These are phyloP conservation scores for Populus trichocarpa DNA, from an alignment of 441 rosid species.

Conservation along the genomic window DNA sequence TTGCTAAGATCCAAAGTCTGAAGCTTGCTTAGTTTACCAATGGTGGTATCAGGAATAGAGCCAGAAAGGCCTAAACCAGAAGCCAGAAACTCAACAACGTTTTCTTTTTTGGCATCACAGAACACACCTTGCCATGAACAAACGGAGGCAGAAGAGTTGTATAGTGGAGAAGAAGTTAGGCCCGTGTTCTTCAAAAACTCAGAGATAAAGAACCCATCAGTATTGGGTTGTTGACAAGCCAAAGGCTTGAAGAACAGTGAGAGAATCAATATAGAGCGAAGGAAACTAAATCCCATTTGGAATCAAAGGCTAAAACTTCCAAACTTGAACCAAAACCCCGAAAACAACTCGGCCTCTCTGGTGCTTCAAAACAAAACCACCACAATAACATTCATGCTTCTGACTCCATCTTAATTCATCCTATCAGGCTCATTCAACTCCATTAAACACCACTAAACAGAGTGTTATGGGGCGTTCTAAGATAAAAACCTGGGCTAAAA, in stretches of 20 bases:
- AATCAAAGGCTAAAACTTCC: conserved; percentile 8
- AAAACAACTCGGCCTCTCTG: conserved; percentile 12
- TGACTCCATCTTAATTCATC: conserved; percentile 2
- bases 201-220: conserved; percentile 77
- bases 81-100: conserved; percentile 47
- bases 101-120: conserved; percentile 54
- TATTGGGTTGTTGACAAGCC: conserved; percentile 66
- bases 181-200: conserved; percentile 68
- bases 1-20: conserved; percentile 75
- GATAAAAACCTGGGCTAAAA: not conserved
- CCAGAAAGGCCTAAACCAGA: conserved; percentile 70
- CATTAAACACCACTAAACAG: conserved; percentile 4
- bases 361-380: conserved; percentile 6
- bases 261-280: conserved; percentile 51
- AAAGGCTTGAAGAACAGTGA: conserved; percentile 49
- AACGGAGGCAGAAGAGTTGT: conserved; percentile 52
- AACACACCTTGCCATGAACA: conserved; percentile 74
- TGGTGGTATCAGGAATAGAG: conserved; percentile 71
- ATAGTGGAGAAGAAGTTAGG: conserved; percentile 32
- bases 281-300: conserved; percentile 58
- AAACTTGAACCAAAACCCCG: conserved; percentile 17
- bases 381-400: conserved; percentile 2
- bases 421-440: conserved; percentile 8
- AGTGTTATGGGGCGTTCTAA: not conserved
- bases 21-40: conserved; percentile 78